phyloP scores from a whole-genome alignment of 495 filamentous ascomycete species.

The Neurospora sp. region DNA sequence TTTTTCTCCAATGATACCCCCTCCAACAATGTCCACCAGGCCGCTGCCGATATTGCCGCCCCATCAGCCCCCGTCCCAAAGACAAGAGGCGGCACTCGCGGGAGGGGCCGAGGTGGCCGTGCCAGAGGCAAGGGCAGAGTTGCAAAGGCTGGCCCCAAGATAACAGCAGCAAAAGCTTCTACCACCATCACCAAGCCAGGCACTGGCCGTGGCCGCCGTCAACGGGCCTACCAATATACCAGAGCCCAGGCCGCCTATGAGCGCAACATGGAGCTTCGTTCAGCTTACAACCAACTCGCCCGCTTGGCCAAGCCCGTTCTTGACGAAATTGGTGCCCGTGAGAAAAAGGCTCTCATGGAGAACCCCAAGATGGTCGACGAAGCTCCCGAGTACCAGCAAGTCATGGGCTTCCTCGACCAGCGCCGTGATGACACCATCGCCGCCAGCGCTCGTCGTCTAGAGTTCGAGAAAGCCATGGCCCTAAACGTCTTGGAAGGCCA shows the following conservation, averaged over 20 bases:
- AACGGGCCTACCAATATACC: conserved; percentile 30
- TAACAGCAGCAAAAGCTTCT: conserved; percentile 9
- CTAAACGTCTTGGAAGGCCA: conserved; percentile 11
- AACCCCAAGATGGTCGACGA: conserved; percentile 22
- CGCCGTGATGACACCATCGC: conserved; percentile 16
- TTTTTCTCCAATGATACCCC: neutral
- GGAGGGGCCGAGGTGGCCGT: conserved; percentile 19
- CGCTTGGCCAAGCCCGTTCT: conserved; percentile 29
- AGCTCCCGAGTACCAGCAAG: conserved; percentile 18
- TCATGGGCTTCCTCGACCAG: conserved; percentile 22
- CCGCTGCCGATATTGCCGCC: neutral
- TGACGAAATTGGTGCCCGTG: conserved; percentile 32
- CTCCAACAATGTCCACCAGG: neutral
- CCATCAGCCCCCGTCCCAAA: neutral
- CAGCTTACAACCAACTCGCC: conserved; percentile 26
- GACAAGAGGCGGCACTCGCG: conserved; percentile 9
- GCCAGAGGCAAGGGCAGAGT: conserved; percentile 16
- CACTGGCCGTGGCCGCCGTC: conserved; percentile 31
- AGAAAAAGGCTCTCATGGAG: conserved; percentile 24
- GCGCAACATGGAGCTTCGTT: conserved; percentile 31
- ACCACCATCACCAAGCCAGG: conserved; percentile 1
- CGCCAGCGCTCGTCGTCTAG: conserved; percentile 7
- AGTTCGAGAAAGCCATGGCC: conserved; percentile 10
- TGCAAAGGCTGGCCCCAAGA: conserved; percentile 19
- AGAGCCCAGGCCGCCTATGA: conserved; percentile 36